These are phyloP conservation scores for Cubamyces lactineus DNA, from an alignment of 768 basidiomycete genomes.

Conservation along the genomic window DNA sequence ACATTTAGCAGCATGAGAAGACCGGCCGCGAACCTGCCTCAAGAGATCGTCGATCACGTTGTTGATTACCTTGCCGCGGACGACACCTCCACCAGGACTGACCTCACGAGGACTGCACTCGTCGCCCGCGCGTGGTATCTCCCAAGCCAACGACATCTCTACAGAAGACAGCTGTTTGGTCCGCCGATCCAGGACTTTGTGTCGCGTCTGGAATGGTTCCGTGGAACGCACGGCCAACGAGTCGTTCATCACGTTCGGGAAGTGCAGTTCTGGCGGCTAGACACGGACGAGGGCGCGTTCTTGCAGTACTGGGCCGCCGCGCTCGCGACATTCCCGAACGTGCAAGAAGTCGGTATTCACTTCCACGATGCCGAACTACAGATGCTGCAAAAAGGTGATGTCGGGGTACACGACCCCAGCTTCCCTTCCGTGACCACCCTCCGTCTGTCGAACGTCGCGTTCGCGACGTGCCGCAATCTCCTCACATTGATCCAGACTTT, in stretches of 20 bases:
- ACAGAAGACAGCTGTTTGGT: neutral
- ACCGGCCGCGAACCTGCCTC: neutral
- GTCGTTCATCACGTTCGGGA: conserved; percentile 1
- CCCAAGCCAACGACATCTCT: neutral
- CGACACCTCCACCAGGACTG: neutral
- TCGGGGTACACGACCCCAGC: neutral
- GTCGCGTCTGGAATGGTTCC: conserved; percentile 1
- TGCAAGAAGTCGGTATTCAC: neutral
- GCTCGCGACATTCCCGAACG: neutral
- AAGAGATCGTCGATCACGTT: neutral
- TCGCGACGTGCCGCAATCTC: neutral
- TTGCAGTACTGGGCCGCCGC: neutral
- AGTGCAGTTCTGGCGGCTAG: conserved; percentile 3
- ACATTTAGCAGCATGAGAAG: neutral
- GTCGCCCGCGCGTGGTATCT: neutral
- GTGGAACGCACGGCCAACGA: neutral
- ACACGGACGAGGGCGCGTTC: neutral
- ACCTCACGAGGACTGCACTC: neutral
- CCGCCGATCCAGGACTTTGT: neutral
- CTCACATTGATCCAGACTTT: neutral
- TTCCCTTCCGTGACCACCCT: conserved; percentile 5
- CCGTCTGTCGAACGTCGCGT: conserved; percentile 1
- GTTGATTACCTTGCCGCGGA: neutral
- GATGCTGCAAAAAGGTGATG: neutral
- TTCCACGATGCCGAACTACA: neutral